Percentiles rank a stretch among this genome's conserved stretches.
These are phyloP conservation scores for Penicillium subrubescens DNA, from an alignment of 495 filamentous ascomycete species.

Conservation along the genomic window DNA sequence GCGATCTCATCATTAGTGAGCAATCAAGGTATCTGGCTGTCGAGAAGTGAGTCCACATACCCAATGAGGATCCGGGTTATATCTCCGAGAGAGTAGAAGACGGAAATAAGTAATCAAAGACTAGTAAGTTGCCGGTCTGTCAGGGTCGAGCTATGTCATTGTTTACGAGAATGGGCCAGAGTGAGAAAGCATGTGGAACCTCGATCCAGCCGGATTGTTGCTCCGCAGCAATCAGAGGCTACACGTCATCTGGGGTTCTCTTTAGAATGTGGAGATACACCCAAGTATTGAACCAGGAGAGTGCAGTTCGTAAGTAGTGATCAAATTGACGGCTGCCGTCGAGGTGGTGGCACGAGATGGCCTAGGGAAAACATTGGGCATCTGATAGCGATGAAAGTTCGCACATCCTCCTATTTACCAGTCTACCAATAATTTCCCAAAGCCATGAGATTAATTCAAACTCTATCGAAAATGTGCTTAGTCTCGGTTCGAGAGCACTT, in stretches of 20 bases:
- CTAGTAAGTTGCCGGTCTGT: conserved; percentile 1
- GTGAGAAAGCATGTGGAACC: conserved; percentile 11
- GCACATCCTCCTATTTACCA: background rate
- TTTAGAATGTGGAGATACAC: conserved; percentile 16
- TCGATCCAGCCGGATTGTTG: conserved; percentile 28
- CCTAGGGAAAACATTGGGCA: background rate
- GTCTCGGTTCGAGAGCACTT: background rate
- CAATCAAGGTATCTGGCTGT: conserved; percentile 7
- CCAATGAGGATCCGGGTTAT: conserved; percentile 10
- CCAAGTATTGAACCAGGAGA: background rate
- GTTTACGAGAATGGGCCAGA: conserved; percentile 10
- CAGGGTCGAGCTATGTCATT: conserved; percentile 12
- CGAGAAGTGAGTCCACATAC: background rate
- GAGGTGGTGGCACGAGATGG: background rate
- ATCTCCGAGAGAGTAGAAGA: conserved; percentile 13
- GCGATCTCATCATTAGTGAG: conserved; percentile 13
- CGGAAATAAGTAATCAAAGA: conserved; percentile 15
- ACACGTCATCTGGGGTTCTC: conserved; percentile 26
- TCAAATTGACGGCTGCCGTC: background rate
- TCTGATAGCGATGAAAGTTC: background rate
- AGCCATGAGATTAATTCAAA: background rate
- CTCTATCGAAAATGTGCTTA: background rate
- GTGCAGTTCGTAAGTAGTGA: background rate
- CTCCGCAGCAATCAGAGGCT: conserved; percentile 11
- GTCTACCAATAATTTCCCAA: background rate